These are phyloP conservation scores for Lactuca sativa DNA, from an alignment of 129 eudicot species.

Conservation along the genomic window DNA sequence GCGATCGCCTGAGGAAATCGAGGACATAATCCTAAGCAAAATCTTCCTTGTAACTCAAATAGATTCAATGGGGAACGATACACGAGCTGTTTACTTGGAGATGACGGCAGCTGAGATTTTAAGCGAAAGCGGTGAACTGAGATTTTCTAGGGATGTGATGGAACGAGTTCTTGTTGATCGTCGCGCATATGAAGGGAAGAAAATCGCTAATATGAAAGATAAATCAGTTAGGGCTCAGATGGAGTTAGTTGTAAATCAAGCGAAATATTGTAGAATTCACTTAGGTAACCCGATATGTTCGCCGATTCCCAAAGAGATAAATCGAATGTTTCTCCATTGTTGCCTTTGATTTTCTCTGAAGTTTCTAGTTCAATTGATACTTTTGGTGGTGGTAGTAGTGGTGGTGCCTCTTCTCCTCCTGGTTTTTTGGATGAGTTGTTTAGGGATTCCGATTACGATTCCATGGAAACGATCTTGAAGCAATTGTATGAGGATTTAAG, in stretches of 20 bases:
- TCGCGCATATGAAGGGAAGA: conserved; percentile 69
- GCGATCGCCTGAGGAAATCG: conserved; percentile 72
- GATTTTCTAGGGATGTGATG: conserved; percentile 60
- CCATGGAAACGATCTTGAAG: conserved; percentile 74
- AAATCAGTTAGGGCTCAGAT: conserved; percentile 64
- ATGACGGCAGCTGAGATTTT: conserved; percentile 84
- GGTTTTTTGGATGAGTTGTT: conserved; percentile 88
- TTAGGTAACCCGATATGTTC: conserved; percentile 86
- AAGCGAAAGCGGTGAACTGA: conserved; percentile 72
- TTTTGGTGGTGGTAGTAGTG: conserved; percentile 56
- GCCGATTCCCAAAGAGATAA: conserved; percentile 39
- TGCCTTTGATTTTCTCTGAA: conserved; percentile 69
- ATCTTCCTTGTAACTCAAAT: conserved; percentile 65
- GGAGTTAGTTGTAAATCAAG: conserved; percentile 67
- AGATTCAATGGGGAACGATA: conserved; percentile 76
- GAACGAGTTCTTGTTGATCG: conserved; percentile 87
- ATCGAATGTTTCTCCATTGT: conserved; percentile 57
- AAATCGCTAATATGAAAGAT: conserved; percentile 76
- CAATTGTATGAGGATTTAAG: conserved; percentile 92
- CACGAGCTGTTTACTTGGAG: conserved; percentile 72
- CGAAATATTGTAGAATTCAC: conserved; percentile 85
- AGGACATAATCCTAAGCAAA: conserved; percentile 75
- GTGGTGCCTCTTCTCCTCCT: conserved; percentile 50
- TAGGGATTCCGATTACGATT: conserved; percentile 75
- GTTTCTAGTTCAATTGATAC: conserved; percentile 61